Base-by-base conservation (phyloP, 148 eudicot genomes). In the Arbutus unedo region DNA sequence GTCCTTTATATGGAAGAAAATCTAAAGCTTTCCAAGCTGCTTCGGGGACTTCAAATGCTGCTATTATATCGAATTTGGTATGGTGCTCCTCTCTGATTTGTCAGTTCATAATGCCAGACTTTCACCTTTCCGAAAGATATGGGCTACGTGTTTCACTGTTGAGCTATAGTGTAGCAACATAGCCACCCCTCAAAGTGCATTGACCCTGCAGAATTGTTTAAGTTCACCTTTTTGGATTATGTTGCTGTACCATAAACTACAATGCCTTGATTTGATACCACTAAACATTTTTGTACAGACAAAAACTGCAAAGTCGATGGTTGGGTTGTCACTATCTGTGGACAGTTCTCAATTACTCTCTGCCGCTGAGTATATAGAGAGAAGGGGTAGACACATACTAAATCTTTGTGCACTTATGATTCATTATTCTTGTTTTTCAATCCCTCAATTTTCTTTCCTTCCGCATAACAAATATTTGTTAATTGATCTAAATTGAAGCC, bases 21-120 rank as follows among this genome's bases (percentile, higher is more conserved):
- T 96, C 98, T 10, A 96, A 96, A 90, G 99, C 99, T 79, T 96
- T 96, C 85, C 98, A 93, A 89, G 97, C 95, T 82, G 91, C 93
- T 87, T 87, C 97, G 45, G 97, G 95, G 81, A 88, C 97, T 77
- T 91, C 98, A 86, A 89, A 88, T 85, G 76, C 94, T 85, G 90
- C 89, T 57, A 89, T 96, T 45, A 85, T 96, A 84, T 87, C 94
- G 77, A 89, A 82, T 83, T 83, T 96, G 96, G 99, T 96, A 94
- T 67, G 87, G 14, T 64, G 83, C 64, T 51, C 72, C 21, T 84
- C 78, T 79, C 49, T 60, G 72, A 79, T 60, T 49, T 62, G 3
- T 64, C 43, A 54, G 38, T 81, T 21, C 43, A 23, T 82, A 21
- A 23, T 25, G 81, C 81, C 47, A 49, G 23, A 21, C 5, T 19